Evolutionary conservation across 2,329 filamentous ascomycete species (phyloP), one percentile per base, ranked within the genome.

Genomic region (Pyricularia pennisetigena): DNA sequence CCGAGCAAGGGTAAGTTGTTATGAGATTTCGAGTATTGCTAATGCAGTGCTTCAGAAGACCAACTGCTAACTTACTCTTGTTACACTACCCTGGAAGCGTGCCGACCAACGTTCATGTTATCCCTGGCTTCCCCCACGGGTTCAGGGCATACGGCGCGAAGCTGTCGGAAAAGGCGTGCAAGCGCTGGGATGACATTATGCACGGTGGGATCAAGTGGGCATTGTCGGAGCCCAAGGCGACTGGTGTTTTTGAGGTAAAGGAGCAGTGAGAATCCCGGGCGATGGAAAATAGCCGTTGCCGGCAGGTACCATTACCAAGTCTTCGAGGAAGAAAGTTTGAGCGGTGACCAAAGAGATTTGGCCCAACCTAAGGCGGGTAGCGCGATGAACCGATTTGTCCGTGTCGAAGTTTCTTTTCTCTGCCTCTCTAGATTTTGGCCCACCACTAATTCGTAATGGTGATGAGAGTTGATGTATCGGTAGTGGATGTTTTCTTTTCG

Each of bases 201-300:
- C 23, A 80, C 74, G 63, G 88, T 28, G 71, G 71, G 41, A 70
- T 72, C 14, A 28, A 67, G 5, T 71, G 69, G 68, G 61, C 64
- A 8, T 66, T 89, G 67, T 89, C 86, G 2, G 74, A 73, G 0
- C 85, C 86, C 69, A 82, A 81, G 2, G 85, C 85, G 71, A 86
- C 88, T 70, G 85, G 82, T 66, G 84, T 80, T 0, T 79, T 81
- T 85, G 64, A 67, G 0, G 24, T 70, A 24, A 64, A 70, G 29
- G 70, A 66, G 20, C 63, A 65, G 4, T 65, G 10, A 23, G 8
- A 49, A 6, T 5, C 16, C n/a, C 5, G 41, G 41, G 7, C 5
- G 41, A n/a, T n/a, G 41, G 16, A 3, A 49, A 7, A 5, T 6
- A 49, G 2, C 20, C 14, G 41, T 20, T 49, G 14, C n/a, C 16